Percentiles rank a stretch among this genome's conserved stretches.
phyloP scores from a whole-genome alignment of 495 filamentous ascomycete genomes.

The Tricharina praecox region DNA sequence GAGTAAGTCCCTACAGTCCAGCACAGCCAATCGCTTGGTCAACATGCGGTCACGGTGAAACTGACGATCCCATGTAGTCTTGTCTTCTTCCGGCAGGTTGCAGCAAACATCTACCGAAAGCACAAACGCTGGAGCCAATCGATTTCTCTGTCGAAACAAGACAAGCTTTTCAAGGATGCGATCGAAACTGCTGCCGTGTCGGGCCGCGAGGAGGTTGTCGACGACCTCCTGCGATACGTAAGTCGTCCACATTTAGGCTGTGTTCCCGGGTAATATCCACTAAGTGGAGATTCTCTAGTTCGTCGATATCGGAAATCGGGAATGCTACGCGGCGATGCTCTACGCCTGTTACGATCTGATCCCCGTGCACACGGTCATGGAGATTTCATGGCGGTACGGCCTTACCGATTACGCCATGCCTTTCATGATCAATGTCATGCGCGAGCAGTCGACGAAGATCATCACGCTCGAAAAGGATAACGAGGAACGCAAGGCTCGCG shows the following conservation, averaged over 20 bases:
- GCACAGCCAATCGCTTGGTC: background rate
- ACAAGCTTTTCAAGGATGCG: slow-evolving; percentile 98
- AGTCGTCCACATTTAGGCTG: slow-evolving; percentile 32
- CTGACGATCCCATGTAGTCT: slow-evolving; percentile 28
- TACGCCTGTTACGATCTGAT: slow-evolving; percentile 98
- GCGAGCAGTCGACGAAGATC: slow-evolving; percentile 74
- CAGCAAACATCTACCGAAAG: slow-evolving; percentile 96
- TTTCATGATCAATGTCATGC: slow-evolving; percentile 97
- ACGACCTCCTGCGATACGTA: slow-evolving; percentile 91
- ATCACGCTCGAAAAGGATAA: slow-evolving; percentile 83
- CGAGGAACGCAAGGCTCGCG: slow-evolving; percentile 82
- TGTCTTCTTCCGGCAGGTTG: slow-evolving; percentile 98
- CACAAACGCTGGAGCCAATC: slow-evolving; percentile 99
- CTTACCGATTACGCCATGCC: slow-evolving; percentile 98
- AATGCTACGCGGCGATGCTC: slow-evolving; percentile 98
- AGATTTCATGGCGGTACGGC: slow-evolving; percentile 91
- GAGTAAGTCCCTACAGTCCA: slow-evolving; percentile 41
- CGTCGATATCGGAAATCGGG: slow-evolving; percentile 94
- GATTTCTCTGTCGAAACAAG: slow-evolving; percentile 95
- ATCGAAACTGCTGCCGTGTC: slow-evolving; percentile 98
- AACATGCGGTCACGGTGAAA: background rate
- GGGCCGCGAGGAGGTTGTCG: slow-evolving; percentile 74
- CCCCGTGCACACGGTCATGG: slow-evolving; percentile 75
- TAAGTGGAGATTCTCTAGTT: slow-evolving; percentile 49
- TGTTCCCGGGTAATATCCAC: slow-evolving; percentile 10